Base-by-base conservation (phyloP, 116 monocot genomes). In the Zostera marina region DNA sequence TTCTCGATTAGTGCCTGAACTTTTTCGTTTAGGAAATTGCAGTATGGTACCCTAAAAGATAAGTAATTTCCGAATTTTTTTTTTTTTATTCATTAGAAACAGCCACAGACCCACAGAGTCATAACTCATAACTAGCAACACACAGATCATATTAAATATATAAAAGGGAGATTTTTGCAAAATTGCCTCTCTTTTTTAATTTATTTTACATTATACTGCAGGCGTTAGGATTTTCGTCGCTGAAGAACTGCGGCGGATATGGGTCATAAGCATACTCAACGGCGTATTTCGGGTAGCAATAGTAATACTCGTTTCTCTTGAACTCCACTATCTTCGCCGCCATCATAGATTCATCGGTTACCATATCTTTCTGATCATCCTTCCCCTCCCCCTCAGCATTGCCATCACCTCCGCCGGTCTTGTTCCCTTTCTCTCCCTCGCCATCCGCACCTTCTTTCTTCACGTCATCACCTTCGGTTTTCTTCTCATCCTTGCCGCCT, bases 171-270 rank as follows among this genome's bases (percentile, higher is more conserved):
- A 4, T n/a, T 54, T 14, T 14, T 26, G 26, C 54, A 54, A 54
- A 23, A 46, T 46, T 46, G 14, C 45, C 20, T 17, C 17, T 16
- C 17, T 14, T 2, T 39, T 41, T 9, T 16, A n/a, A n/a, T n/a
- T n/a, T n/a, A n/a, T n/a, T 39, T 56, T 75, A 89, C 84, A 89
- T 89, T 19, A 84, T 72, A 15, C 60, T 20, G 68, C 89, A 89
- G 0, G 84, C 89, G 53, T 89, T 89, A 0, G 89, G 89, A 58
- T 89, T 84, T 56, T 89, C 89, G 59, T 89, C 89, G 66, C 84
- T 89, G 53, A 89, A 90, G 54, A 90, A 63, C 76, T 84, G 90
- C 12, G 84, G 84, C 1, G 84, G 65, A n/a, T 41, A 42, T 22
- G 61, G 22, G 3, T 21, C 32, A 49, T 77, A 77, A 3, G 72